Evolutionary conservation across 176 grass and related monocot species (phyloP).

Genomic region (Lolium perenne): DNA sequence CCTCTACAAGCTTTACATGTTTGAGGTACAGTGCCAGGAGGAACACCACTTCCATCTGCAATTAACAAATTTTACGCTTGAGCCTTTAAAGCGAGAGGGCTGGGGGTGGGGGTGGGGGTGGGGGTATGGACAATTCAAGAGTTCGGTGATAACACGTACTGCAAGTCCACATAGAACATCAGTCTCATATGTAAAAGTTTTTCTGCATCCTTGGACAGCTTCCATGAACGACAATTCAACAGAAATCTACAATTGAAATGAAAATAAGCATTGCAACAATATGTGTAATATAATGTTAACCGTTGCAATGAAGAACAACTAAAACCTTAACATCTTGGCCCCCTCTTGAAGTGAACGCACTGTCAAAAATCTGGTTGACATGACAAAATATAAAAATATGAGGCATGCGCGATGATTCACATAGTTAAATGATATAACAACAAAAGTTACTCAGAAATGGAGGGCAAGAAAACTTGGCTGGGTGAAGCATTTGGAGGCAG

Average conservation of each 20-base stretch:
- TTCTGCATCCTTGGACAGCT: slow-evolving; percentile 95
- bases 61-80: slow-evolving; percentile 37
- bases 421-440: slow-evolving; percentile 6
- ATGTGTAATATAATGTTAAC: slow-evolving; percentile 21
- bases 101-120: background rate
- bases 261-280: slow-evolving; percentile 40
- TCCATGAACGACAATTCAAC: slow-evolving; percentile 96
- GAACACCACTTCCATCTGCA: slow-evolving; percentile 90
- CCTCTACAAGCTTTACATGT: slow-evolving; percentile 94
- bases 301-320: slow-evolving; percentile 15
- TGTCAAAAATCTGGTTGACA: slow-evolving; percentile 78
- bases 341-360: slow-evolving; percentile 56
- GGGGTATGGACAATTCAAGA: background rate
- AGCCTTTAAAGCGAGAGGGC: slow-evolving; percentile 18
- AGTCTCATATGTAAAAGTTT: slow-evolving; percentile 79
- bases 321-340: slow-evolving; percentile 96
- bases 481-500: too few relatives aligned
- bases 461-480: background rate
- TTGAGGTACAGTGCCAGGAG: slow-evolving; percentile 90
- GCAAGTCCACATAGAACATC: slow-evolving; percentile 83
- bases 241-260: slow-evolving; percentile 61
- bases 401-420: slow-evolving; percentile 25
- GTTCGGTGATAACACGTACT: slow-evolving; percentile 59
- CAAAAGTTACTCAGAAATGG: background rate
- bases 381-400: slow-evolving; percentile 43